Evolutionary conservation across 2,329 filamentous ascomycete species (phyloP).

Genomic region (Colletotrichum sp.): DNA sequence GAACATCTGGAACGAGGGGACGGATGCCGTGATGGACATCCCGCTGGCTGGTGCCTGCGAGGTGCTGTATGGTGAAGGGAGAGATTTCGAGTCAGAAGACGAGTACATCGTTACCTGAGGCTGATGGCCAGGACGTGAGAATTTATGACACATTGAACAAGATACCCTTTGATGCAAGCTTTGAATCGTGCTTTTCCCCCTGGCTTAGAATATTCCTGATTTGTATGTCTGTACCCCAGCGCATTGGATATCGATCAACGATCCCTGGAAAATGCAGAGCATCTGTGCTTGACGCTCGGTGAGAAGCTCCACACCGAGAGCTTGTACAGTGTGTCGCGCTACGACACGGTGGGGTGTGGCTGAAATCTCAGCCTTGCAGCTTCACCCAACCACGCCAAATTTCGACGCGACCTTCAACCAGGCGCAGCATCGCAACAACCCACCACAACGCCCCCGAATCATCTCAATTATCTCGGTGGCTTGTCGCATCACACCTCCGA

Average conservation of each 20-base stretch:
- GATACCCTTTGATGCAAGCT: neutral
- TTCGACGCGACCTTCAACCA: constrained; percentile 13
- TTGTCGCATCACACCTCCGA: neutral
- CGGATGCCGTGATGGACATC: constrained; percentile 96
- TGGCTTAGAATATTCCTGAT: too few relatives aligned
- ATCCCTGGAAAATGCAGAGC: neutral
- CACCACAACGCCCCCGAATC: neutral
- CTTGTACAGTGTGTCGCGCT: constrained; percentile 17
- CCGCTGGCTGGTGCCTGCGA: constrained; percentile 95
- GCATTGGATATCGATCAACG: neutral
- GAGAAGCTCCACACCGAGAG: constrained; percentile 11
- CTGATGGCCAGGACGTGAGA: too few relatives aligned
- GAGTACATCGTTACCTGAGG: constrained; percentile 18
- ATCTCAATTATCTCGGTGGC: constrained; percentile 2
- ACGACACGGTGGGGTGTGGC: constrained; percentile 14
- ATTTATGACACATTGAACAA: neutral
- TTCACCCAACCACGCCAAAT: constrained; percentile 18
- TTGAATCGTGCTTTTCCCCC: neutral
- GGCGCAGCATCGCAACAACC: constrained; percentile 12
- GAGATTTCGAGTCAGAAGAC: constrained; percentile 27
- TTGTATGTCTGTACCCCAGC: rapidly evolving
- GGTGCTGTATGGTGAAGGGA: constrained; percentile 78
- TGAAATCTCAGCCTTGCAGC: constrained; percentile 21
- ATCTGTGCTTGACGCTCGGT: neutral
- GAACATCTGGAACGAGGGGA: constrained; percentile 86